Conservation (phyloP, 2,329 filamentous ascomycete species). For the Pseudocercospora vitis region DNA sequence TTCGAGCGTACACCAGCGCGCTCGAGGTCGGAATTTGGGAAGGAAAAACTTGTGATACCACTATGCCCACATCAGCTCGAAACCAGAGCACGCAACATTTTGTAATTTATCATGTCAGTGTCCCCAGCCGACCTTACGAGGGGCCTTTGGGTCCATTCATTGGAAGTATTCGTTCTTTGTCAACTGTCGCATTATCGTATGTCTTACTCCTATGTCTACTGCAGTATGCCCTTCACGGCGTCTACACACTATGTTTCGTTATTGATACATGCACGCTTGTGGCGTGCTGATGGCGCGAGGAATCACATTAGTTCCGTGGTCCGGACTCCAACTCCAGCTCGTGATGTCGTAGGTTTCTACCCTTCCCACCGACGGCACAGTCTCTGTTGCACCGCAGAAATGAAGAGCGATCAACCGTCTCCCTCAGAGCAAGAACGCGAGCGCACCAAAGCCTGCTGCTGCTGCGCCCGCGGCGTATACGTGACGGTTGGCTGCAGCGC, state of each 20-base stretch:
- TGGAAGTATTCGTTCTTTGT: background rate
- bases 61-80: background rate
- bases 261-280: background rate
- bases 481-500: background rate
- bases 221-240: background rate
- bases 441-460: slow-evolving; percentile 13
- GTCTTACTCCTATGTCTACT: background rate
- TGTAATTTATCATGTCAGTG: slow-evolving; percentile 9
- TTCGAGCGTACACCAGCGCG: slow-evolving; percentile 1
- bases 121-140: slow-evolving; percentile 3
- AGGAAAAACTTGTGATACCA: background rate
- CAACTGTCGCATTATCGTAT: background rate
- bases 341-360: background rate
- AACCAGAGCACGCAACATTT: background rate
- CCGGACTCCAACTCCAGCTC: background rate
- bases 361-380: too few relatives aligned
- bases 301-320: background rate
- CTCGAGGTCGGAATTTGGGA: background rate
- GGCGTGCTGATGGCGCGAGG: background rate
- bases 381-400: too few relatives aligned
- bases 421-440: slow-evolving; percentile 16
- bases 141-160: background rate
- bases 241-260: background rate
- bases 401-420: too few relatives aligned
- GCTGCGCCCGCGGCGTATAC: slow-evolving; percentile 7